Base-by-base conservation (phyloP, 2,329 filamentous ascomycete genomes). In the Colletotrichum lindemuthianum region DNA sequence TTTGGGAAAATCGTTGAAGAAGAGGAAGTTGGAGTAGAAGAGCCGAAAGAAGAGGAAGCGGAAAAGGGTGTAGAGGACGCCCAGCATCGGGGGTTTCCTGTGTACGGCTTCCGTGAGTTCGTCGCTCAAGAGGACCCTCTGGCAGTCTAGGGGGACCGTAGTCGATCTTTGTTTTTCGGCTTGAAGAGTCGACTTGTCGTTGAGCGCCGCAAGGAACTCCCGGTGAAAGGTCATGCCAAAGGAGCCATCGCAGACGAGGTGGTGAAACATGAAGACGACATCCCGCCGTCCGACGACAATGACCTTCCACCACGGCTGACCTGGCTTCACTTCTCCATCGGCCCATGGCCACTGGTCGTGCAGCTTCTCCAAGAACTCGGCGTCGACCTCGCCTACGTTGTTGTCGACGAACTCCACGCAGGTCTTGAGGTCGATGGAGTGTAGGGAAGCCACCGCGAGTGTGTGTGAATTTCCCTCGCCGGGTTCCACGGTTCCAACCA, bases 151-250 rank as follows among this genome's bases (percentile, higher is more conserved):
- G 13, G 50, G 48, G 7, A 64, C 40, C 3, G 15, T 47, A 2
- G 33, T 43, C 3, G 59, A 47, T 15, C 40, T 16, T 4, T n/a
- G 47, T 32, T 36, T 13, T 16, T 49, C 45, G 47, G 15, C 13
- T 39, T 24, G 4, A 5, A 0, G 49, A 64, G n/a, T 12, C 41
- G 32, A 49, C 54, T 4, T 11, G 24, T 15, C 53, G 32, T 66
- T 66, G 33, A 66, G 60, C 0, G 63, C 49, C 9, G 53, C 60
- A 1, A 66, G 53, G 4, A 64, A 50, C 32, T 66, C 60, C 12
- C 60, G 63, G 13, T 66, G 63, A 41, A 66, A 66, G 3, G 48
- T 59, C 59, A 66, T 63, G 0, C 63, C 63, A 2, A 66, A 66
- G 0, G 59, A 45, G 37, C 63, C 63, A 8, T 66, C 63, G 10